Evolutionary conservation across 2,329 filamentous ascomycete genomes (phyloP).

Genomic region (Fusarium buharicum): DNA sequence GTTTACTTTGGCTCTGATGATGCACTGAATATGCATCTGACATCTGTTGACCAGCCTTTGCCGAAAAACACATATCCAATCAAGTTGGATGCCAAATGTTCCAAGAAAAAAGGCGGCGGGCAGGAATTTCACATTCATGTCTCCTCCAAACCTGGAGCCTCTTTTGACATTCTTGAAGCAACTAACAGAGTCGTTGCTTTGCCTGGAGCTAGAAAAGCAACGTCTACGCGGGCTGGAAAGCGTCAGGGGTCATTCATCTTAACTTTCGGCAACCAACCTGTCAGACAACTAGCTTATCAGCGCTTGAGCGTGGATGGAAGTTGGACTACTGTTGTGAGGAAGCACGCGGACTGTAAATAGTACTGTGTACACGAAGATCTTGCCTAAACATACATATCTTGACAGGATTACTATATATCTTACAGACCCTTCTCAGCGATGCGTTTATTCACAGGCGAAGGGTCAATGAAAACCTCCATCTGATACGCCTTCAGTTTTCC

Average conservation of each 20-base stretch:
- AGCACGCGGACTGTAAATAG: neutral
- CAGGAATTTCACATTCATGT: conserved; percentile 11
- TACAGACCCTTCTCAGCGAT: conserved; percentile 11
- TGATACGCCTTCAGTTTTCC: conserved; percentile 1
- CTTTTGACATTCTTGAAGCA: conserved; percentile 32
- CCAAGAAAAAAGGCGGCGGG: neutral
- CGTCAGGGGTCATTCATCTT: conserved; percentile 8
- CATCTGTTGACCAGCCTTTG: conserved; percentile 47
- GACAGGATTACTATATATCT: neutral
- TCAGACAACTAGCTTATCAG: conserved; percentile 28
- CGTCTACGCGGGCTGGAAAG: neutral
- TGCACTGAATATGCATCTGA: conserved; percentile 47
- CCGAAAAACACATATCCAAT: conserved; percentile 48
- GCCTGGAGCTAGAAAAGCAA: conserved; percentile 2
- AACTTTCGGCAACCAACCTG: neutral
- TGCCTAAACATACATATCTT: neutral
- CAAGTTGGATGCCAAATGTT: conserved; percentile 32
- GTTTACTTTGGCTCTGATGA: conserved; percentile 44
- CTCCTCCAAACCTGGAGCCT: conserved; percentile 12
- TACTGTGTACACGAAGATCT: neutral
- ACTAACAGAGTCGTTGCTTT: conserved; percentile 30
- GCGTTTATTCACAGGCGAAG: conserved; percentile 1
- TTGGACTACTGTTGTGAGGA: conserved; percentile 25
- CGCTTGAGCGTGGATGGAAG: conserved; percentile 18
- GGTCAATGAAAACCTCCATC: conserved; percentile 8